Percentiles rank a stretch among this genome's conserved stretches.
Evolutionary conservation across 768 basidiomycete species (phyloP).

Genomic region (Strobilomyces dryophilus): DNA sequence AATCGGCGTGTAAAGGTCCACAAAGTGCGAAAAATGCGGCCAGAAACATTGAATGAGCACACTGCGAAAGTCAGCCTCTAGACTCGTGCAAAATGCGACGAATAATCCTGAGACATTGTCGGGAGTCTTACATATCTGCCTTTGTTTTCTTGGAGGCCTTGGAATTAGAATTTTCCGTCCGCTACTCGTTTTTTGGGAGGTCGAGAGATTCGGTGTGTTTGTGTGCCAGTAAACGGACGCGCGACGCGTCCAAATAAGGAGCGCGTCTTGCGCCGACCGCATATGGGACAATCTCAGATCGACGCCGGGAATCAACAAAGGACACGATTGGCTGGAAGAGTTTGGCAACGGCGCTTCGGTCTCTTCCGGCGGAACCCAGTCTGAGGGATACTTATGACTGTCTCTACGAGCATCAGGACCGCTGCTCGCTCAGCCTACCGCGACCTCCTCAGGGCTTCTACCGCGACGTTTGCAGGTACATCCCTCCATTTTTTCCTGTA

Average conservation of each 20-base stretch:
- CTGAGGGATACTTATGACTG: constrained; percentile 36
- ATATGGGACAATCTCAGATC: constrained; percentile 33
- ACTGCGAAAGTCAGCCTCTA: constrained; percentile 16
- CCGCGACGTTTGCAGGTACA: constrained; percentile 62
- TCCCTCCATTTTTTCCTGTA: background rate
- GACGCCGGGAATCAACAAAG: constrained; percentile 13
- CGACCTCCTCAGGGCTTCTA: constrained; percentile 61
- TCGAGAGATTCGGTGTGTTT: constrained; percentile 30
- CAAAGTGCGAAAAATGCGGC: constrained; percentile 18
- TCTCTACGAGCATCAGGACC: constrained; percentile 54
- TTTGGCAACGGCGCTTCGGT: background rate
- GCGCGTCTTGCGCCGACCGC: constrained; percentile 37
- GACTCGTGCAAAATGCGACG: constrained; percentile 13
- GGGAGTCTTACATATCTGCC: constrained; percentile 14
- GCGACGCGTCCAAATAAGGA: constrained; percentile 36
- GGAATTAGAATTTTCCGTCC: constrained; percentile 25
- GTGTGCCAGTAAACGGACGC: constrained; percentile 16
- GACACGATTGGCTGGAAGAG: constrained; percentile 12
- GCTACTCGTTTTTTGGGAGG: constrained; percentile 27
- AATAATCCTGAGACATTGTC: constrained; percentile 14
- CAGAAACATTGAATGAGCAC: background rate
- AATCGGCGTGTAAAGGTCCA: constrained; percentile 9
- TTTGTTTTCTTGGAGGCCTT: constrained; percentile 15
- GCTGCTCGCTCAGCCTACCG: constrained; percentile 75
- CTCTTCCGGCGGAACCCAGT: background rate